Conservation (phyloP, 2,329 filamentous ascomycete genomes). For the Periconia sp. region DNA sequence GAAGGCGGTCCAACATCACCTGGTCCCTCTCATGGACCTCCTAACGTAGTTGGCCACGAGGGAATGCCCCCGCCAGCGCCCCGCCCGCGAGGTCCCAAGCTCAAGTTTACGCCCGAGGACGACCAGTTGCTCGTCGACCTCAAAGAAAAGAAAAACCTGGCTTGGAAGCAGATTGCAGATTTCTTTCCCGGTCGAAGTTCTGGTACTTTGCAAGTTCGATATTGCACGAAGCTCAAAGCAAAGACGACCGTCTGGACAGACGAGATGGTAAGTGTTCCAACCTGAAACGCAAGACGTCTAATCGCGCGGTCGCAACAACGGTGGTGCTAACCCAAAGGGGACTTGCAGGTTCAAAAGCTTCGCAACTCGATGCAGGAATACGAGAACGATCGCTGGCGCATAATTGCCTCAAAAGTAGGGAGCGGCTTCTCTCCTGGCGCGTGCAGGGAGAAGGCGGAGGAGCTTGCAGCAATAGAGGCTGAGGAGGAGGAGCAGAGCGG, state of each 20-base stretch:
- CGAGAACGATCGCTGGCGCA: conserved; percentile 90
- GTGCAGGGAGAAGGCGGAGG: conserved; percentile 77
- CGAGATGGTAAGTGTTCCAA: conserved; percentile 70
- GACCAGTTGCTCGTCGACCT: conserved; percentile 84
- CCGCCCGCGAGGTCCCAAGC: conserved; percentile 80
- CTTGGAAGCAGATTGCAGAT: conserved; percentile 96
- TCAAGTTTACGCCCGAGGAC: conserved; percentile 92
- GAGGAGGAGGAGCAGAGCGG: conserved; percentile 31
- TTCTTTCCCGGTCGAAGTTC: conserved; percentile 92
- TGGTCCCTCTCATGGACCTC: conserved; percentile 60
- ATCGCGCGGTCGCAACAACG: conserved; percentile 28
- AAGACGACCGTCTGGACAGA: conserved; percentile 94
- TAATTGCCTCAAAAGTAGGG: conserved; percentile 87
- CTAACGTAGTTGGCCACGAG: conserved; percentile 81
- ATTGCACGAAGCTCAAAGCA: conserved; percentile 92
- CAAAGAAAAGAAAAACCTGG: conserved; percentile 92
- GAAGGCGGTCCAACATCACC: conserved; percentile 42
- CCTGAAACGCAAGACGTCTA: conserved; percentile 41
- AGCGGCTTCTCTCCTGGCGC: conserved; percentile 85
- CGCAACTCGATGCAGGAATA: conserved; percentile 78
- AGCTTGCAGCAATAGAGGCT: conserved; percentile 51
- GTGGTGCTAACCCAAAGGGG: conserved; percentile 37
- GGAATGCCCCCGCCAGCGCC: conserved; percentile 86
- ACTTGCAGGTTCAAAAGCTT: conserved; percentile 71
- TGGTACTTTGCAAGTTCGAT: conserved; percentile 88